phyloP scores from a whole-genome alignment of 305 asterid species.

The Salvia sclarea region DNA sequence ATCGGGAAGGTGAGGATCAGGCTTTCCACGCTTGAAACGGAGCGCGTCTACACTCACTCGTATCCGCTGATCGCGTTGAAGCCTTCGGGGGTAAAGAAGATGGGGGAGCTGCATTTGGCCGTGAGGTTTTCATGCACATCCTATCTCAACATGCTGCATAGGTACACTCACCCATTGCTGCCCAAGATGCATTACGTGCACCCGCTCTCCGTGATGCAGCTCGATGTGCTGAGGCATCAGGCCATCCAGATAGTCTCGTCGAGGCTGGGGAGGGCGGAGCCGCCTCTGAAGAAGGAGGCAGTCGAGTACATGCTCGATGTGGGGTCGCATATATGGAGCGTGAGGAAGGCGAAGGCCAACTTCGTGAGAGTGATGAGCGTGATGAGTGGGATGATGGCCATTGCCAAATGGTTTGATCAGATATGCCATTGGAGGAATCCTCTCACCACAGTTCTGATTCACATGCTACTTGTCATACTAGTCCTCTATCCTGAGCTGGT shows the following conservation, averaged over 20 bases:
- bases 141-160: conserved; percentile 63
- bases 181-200: conserved; percentile 94
- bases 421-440: neutral
- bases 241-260: conserved; percentile 81
- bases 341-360: conserved; percentile 93
- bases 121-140: conserved; percentile 68
- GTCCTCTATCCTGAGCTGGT: conserved; percentile 37
- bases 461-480: no score
- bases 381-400: conserved; percentile 36
- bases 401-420: no score
- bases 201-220: conserved; percentile 72
- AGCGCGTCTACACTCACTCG: conserved; percentile 71
- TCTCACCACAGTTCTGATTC: conserved; percentile 29
- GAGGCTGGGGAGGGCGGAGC: conserved; percentile 78
- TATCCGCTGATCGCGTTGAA: conserved; percentile 81
- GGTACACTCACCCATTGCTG: conserved; percentile 65
- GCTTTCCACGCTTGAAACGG: conserved; percentile 76
- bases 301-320: conserved; percentile 93
- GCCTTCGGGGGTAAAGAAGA: conserved; percentile 82
- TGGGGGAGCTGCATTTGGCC: conserved; percentile 92
- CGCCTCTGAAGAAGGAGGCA: conserved; percentile 79
- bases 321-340: conserved; percentile 92
- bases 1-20: conserved; percentile 84
- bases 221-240: conserved; percentile 71
- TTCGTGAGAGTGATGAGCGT: conserved; percentile 75